phyloP scores from a whole-genome alignment of 768 basidiomycete species.

The Russula griseocarnosa region DNA sequence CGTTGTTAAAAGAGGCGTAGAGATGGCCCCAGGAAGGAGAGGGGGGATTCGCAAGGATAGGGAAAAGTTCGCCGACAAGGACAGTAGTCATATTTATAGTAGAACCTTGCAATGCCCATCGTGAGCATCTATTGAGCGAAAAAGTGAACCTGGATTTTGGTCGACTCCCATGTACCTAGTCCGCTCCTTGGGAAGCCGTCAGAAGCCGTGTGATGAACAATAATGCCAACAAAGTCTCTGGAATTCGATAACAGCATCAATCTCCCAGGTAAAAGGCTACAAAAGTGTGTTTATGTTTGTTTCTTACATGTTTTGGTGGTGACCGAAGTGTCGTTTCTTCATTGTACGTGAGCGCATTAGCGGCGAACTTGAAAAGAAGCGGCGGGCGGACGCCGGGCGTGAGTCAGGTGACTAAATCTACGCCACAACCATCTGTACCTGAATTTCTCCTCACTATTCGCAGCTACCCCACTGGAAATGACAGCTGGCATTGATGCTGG shows the following conservation, averaged over 20 bases:
- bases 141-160: background rate
- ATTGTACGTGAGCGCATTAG: too few species aligned
- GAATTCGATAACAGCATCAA: background rate
- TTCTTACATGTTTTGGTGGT: background rate
- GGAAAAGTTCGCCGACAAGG: background rate
- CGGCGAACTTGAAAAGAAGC: too few species aligned
- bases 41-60: background rate
- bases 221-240: background rate
- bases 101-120: background rate
- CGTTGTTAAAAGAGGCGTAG: constrained; percentile 2
- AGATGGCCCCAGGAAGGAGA: background rate
- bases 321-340: too few species aligned
- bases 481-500: too few species aligned
- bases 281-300: background rate
- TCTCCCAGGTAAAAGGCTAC: background rate
- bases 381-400: too few species aligned
- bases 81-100: background rate
- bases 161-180: background rate
- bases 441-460: too few species aligned
- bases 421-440: too few species aligned
- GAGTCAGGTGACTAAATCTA: too few species aligned
- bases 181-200: too few species aligned
- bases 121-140: background rate
- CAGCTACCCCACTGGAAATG: too few species aligned
- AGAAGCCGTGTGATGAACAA: too few species aligned